Evolutionary conservation across 1,139 yeast species (phyloP).

Genomic region (Geotrichum aggregatum): DNA sequence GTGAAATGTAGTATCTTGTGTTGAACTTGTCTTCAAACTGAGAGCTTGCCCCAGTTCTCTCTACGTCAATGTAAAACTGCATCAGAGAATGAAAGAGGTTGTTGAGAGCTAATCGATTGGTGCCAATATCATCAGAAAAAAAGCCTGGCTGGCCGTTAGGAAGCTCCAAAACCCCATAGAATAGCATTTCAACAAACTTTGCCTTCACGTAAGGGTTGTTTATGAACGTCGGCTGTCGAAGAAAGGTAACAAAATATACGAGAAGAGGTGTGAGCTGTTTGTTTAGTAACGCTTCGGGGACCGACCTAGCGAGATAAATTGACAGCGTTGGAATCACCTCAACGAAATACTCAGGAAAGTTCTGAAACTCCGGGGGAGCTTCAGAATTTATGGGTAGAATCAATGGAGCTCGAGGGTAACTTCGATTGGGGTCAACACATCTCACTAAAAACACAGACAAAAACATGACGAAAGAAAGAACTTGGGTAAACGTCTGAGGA

Average conservation of each 20-base stretch:
- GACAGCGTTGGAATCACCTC: conserved; percentile 64
- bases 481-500: conserved; percentile 54
- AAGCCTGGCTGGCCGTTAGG: conserved; percentile 59
- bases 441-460: conserved; percentile 66
- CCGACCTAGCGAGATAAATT: conserved; percentile 53
- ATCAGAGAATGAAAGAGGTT: conserved; percentile 76
- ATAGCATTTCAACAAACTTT: conserved; percentile 73
- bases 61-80: conserved; percentile 90
- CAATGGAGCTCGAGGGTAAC: conserved; percentile 55
- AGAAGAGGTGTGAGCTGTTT: conserved; percentile 43
- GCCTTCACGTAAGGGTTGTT: conserved; percentile 94
- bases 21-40: conserved; percentile 96
- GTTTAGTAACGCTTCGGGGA: conserved; percentile 35
- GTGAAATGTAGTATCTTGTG: conserved; percentile 79
- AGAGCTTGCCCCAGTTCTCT: conserved; percentile 90
- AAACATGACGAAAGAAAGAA: conserved; percentile 75
- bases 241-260: conserved; percentile 65
- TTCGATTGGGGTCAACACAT: conserved; percentile 65
- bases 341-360: conserved; percentile 77
- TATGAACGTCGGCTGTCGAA: conserved; percentile 80
- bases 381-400: conserved; percentile 57
- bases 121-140: conserved; percentile 60
- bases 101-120: conserved; percentile 57
- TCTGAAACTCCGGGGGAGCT: conserved; percentile 63
- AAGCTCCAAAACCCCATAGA: conserved; percentile 57